Conservation (phyloP, 176 grass and related monocot genomes). For the Sorghum bicolor region Sorghum_bicolor_NCBIv3 NC_012870.2:13449501-13450000, state of each 20-base stretch:
- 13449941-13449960: not conserved
- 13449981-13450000: constrained; percentile 28
- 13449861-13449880: not conserved
- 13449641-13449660: not conserved
- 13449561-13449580: not conserved
- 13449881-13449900: not conserved
- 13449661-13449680: not conserved
- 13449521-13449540: not conserved
- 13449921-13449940: not conserved
- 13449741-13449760: not conserved
- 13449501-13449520: not conserved
- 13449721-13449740: not conserved
- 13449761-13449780: not conserved
- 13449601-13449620: not conserved
- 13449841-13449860: not conserved
- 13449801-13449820: not conserved
- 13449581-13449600: not conserved
- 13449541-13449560: not conserved
- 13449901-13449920: constrained; percentile 1
- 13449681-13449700: not conserved
- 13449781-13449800: not conserved
- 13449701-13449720: not conserved
- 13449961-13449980: not conserved
- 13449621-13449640: not conserved
- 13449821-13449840: not conserved